A percentile compares a stretch with the other conserved stretches of the same genome.
Conservation (phyloP, 257 asterid species). For the Fraxinus cuspidata region DNA sequence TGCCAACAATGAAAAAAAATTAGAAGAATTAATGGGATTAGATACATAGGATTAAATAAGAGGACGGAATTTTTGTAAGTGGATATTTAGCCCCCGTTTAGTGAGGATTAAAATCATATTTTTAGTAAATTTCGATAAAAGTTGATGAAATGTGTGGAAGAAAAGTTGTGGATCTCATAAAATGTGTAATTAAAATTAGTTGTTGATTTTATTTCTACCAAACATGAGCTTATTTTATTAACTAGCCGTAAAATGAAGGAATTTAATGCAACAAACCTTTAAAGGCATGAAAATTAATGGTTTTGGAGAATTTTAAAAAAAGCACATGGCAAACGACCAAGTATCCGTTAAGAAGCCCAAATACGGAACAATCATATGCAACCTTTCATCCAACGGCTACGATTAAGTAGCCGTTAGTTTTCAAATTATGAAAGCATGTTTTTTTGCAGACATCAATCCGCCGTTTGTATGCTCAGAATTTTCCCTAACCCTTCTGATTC, state of each 20-base stretch:
- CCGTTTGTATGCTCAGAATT: slow-evolving; percentile 36
- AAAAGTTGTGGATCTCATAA: too few species aligned
- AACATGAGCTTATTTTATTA: too few species aligned
- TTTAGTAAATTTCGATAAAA: too few species aligned
- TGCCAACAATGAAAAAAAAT: too few species aligned
- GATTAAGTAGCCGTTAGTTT: slow-evolving; percentile 72
- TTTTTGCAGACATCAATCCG: slow-evolving; percentile 39
- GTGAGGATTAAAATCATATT: too few species aligned
- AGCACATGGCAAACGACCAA: background rate
- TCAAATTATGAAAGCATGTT: slow-evolving; percentile 37
- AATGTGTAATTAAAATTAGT: too few species aligned
- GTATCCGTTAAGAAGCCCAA: slow-evolving; percentile 39
- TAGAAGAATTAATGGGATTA: too few species aligned
- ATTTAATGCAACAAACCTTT: background rate
- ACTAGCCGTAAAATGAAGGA: background rate
- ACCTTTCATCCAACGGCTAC: slow-evolving; percentile 51
- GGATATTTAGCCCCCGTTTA: too few species aligned
- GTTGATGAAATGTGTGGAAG: too few species aligned
- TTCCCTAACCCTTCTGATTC: slow-evolving; percentile 16
- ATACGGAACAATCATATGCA: slow-evolving; percentile 27
- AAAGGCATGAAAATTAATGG: slow-evolving; percentile 9
- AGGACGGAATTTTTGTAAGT: too few species aligned
- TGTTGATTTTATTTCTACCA: too few species aligned
- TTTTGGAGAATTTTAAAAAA: background rate
- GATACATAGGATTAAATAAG: too few species aligned